Percentiles rank a stretch among this genome's conserved stretches.
Conservation (phyloP, 1,284 basidiomycete genomes). For the Moniliella sp. region DNA sequence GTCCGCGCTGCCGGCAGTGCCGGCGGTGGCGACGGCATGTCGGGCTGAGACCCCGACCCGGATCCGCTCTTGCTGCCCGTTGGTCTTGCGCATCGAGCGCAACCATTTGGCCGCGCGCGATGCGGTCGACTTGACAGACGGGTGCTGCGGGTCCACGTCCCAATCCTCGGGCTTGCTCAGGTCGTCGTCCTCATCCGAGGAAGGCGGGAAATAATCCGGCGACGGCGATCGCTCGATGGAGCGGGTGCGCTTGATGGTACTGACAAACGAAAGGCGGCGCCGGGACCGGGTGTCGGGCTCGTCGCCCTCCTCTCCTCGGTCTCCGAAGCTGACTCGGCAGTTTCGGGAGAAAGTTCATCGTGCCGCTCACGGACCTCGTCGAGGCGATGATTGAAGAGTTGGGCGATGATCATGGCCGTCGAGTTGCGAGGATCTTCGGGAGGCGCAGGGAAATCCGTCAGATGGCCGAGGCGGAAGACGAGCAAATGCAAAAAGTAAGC, state of each 20-base stretch:
- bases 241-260: conserved; percentile 20
- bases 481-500: conserved; percentile 27
- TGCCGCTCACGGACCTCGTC: conserved; percentile 19
- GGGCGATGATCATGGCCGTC: conserved; percentile 13
- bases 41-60: conserved; percentile 7
- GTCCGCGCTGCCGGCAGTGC: conserved; percentile 2
- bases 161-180: too few relatives aligned
- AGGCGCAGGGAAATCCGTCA: conserved; percentile 16
- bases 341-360: conserved; percentile 14
- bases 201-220: too few relatives aligned
- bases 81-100: conserved; percentile 3
- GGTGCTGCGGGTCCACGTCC: too few relatives aligned
- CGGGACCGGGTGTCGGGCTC: conserved; percentile 7
- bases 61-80: conserved; percentile 2
- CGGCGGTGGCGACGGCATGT: conserved; percentile 12
- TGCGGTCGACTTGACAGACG: conserved; percentile 6
- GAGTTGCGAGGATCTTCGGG: conserved; percentile 11
- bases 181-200: too few relatives aligned
- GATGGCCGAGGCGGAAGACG: conserved; percentile 23
- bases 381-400: conserved; percentile 15
- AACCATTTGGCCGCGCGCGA: conserved; percentile 24
- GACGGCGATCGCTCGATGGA: too few relatives aligned
- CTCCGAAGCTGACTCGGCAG: conserved; percentile 8
- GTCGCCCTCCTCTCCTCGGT: conserved; percentile 8
- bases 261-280: conserved; percentile 16